Evolutionary conservation across 2,329 filamentous ascomycete genomes (phyloP).

Genomic region (Xylariaceae sp.): DNA sequence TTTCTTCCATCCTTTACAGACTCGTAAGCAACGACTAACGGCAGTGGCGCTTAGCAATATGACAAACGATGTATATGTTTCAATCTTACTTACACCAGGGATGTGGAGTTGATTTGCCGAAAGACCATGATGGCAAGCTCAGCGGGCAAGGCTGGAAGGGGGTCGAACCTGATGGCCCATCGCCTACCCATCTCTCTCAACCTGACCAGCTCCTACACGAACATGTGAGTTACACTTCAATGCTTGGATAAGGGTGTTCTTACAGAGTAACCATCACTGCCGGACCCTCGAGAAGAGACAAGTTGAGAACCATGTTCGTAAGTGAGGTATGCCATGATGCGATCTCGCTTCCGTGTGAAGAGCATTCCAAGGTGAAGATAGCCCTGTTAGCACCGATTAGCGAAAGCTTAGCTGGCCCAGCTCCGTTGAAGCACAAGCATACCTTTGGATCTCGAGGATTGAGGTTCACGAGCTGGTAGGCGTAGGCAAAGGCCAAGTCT

Average conservation of each 20-base stretch:
- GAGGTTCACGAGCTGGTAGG: conserved; percentile 23
- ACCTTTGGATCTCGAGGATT: conserved; percentile 24
- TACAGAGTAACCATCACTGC: conserved; percentile 19
- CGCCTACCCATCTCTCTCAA: conserved; percentile 15
- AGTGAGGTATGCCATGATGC: conserved; percentile 14
- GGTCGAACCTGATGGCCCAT: conserved; percentile 15
- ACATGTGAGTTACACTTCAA: conserved; percentile 1
- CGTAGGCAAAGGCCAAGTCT: conserved; percentile 12
- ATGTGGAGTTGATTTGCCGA: conserved; percentile 14
- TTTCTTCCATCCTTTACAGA: conserved; percentile 23
- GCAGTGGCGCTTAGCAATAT: conserved; percentile 1
- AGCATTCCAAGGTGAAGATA: conserved; percentile 26
- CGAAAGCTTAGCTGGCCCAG: not conserved
- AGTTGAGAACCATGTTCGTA: conserved; percentile 23
- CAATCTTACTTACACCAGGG: conserved; percentile 16
- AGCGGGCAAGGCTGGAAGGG: conserved; percentile 18
- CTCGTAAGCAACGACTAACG: conserved; percentile 19
- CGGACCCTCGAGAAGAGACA: conserved; percentile 6
- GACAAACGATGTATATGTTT: not conserved
- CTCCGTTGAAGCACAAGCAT: not conserved
- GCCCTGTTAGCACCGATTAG: conserved; percentile 13
- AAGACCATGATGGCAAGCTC: conserved; percentile 24
- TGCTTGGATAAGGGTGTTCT: conserved; percentile 16
- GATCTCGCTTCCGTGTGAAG: conserved; percentile 7
- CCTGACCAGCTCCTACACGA: conserved; percentile 11